Evolutionary conservation across 352 stramenopile genomes (phyloP), one percentile per base, ranked within the genome.

Genomic region (Pythium diclinum): DNA sequence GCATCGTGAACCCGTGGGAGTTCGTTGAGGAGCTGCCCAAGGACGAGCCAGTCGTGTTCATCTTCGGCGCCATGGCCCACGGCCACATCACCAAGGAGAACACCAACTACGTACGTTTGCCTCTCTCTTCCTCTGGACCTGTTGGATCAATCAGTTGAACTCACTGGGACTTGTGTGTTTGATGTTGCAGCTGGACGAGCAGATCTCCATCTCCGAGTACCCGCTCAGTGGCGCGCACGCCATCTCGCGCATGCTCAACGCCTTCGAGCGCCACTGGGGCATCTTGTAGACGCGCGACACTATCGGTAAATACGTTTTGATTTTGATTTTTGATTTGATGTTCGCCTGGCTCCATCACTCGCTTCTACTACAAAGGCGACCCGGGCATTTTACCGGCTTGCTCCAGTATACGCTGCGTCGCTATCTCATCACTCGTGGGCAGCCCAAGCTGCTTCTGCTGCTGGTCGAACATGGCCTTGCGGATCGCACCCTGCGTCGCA

Each of bases 211-310:
- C 63, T 98, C 92, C 23, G 95, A 99, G 75, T 99, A 99, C 89
- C 96, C 97, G 55, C 77, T 99, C 68, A 98, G 94, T 77, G 97
- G 97, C 46, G 95, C 97, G 3, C 88, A 98, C 55, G 97, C 97
- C 25, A 97, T 99, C 59, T 97, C 91, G 66, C 88, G 97, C 66
- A 82, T 99, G 49, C 79, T 99, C 52, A 97, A 97, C 71, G 94
- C 91, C 30, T 98, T 99, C 69, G 98, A 99, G 75, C 84, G 97
- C 75, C 91, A 99, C 71, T 99, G 97, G 97, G 96, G 96, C 49
- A 99, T 99, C 76, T 82, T 99, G 77, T 99, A 95, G 85, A 79
- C 30, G 21, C 16, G 25, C 13, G 6, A 17, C 25, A 58, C 7
- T 49, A 51, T 32, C 32, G 28, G 55, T 69, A 63, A 69, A 65